phyloP scores from a whole-genome alignment of 2,329 filamentous ascomycete species.

The Colletotrichum scovillei region DNA sequence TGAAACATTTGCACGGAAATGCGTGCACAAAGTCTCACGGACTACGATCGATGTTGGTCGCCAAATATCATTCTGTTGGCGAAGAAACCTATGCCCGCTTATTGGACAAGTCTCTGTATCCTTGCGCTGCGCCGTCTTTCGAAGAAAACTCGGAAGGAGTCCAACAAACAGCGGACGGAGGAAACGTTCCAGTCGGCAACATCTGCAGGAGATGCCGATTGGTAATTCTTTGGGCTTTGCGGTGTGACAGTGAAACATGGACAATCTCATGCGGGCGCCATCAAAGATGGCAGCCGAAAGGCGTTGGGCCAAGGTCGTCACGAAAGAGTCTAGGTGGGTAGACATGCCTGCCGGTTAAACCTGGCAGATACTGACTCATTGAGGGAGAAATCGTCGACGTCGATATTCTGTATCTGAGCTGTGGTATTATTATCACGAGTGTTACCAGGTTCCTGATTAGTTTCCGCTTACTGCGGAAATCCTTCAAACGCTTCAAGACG shows the following conservation, averaged over 20 bases:
- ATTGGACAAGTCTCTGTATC: background rate
- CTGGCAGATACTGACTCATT: background rate
- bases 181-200: background rate
- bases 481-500: background rate
- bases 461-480: background rate
- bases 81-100: background rate
- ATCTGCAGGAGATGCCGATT: background rate
- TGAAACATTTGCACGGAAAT: background rate
- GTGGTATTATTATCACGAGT: background rate
- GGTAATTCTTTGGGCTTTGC: background rate
- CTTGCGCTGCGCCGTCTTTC: background rate
- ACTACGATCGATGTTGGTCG: background rate
- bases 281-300: background rate
- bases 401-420: background rate
- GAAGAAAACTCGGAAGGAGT: background rate
- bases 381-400: background rate
- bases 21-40: background rate
- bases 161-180: background rate
- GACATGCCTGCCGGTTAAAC: background rate
- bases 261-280: background rate
- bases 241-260: slow-evolving; percentile 4
- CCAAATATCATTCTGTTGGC: background rate
- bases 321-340: background rate
- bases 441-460: too few species aligned
- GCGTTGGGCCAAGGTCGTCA: background rate